Percentiles rank a stretch among this genome's conserved stretches.
phyloP scores from a whole-genome alignment of 345 rosid species.

The Sisymbrium altissimum region DNA sequence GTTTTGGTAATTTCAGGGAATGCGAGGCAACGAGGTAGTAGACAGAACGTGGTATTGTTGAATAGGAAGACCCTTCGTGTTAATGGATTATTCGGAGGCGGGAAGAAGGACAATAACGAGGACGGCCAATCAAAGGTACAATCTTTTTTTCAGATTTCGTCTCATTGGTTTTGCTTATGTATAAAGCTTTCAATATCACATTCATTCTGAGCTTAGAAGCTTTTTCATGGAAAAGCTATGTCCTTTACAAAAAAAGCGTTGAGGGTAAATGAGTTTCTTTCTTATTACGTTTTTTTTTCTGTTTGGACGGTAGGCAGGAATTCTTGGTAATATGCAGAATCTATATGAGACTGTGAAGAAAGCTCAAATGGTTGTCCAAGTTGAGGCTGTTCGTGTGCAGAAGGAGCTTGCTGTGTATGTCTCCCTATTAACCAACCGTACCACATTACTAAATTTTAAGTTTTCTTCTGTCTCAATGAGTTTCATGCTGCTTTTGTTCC shows the following conservation, averaged over 20 bases:
- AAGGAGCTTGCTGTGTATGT: constrained; percentile 84
- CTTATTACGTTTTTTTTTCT: not conserved
- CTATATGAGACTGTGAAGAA: constrained; percentile 88
- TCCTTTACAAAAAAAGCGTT: too few relatives aligned
- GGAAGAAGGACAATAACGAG: constrained; percentile 56
- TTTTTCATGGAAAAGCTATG: not conserved
- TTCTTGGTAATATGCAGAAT: constrained; percentile 87
- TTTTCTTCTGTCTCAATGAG: constrained; percentile 14
- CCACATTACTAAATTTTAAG: not conserved
- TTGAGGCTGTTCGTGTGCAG: constrained; percentile 91
- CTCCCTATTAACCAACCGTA: not conserved
- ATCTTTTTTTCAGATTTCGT: not conserved
- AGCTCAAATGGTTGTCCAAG: constrained; percentile 97
- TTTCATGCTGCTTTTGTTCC: constrained; percentile 11
- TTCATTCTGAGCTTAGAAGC: not conserved
- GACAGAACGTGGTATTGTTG: constrained; percentile 38
- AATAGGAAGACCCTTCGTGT: constrained; percentile 44
- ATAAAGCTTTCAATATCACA: not conserved
- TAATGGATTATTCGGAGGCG: constrained; percentile 72
- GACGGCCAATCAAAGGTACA: constrained; percentile 72
- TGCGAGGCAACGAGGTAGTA: constrained; percentile 36
- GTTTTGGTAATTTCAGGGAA: constrained; percentile 40
- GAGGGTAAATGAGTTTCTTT: not conserved
- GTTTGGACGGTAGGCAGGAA: constrained; percentile 66
- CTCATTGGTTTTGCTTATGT: not conserved